These are phyloP conservation scores for Ajuga chamaepitys DNA, from an alignment of 257 asterid species.

Conservation along the genomic window DNA sequence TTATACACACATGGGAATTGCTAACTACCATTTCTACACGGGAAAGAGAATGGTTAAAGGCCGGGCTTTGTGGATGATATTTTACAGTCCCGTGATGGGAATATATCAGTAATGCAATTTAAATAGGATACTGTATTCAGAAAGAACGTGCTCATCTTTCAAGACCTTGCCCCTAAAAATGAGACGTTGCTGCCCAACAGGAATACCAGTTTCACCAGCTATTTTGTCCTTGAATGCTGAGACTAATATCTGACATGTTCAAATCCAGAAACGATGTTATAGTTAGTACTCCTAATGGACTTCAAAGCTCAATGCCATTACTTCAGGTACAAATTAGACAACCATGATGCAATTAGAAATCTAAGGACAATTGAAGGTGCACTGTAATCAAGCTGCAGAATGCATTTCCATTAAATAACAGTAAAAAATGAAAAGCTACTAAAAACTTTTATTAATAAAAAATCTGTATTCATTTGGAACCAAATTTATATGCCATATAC, in stretches of 20 bases:
- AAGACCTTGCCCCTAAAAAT: slow-evolving; percentile 86
- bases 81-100: background rate
- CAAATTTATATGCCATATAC: background rate
- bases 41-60: too few species aligned
- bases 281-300: background rate
- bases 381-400: background rate
- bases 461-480: background rate
- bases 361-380: background rate
- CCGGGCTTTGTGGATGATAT: background rate
- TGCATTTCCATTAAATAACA: background rate
- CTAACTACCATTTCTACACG: too few species aligned
- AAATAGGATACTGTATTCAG: slow-evolving; percentile 67
- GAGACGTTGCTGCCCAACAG: slow-evolving; percentile 80
- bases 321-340: background rate
- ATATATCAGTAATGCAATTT: background rate
- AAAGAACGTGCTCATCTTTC: slow-evolving; percentile 67
- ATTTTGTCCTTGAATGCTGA: slow-evolving; percentile 75
- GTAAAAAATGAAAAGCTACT: background rate
- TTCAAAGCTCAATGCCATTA: background rate
- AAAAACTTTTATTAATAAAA: background rate
- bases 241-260: slow-evolving; percentile 45
- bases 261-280: background rate
- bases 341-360: background rate
- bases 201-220: slow-evolving; percentile 59
- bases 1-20: too few species aligned